Conservation (phyloP, 371 early-diverging fungal genomes). For the Smittium culicis region DNA sequence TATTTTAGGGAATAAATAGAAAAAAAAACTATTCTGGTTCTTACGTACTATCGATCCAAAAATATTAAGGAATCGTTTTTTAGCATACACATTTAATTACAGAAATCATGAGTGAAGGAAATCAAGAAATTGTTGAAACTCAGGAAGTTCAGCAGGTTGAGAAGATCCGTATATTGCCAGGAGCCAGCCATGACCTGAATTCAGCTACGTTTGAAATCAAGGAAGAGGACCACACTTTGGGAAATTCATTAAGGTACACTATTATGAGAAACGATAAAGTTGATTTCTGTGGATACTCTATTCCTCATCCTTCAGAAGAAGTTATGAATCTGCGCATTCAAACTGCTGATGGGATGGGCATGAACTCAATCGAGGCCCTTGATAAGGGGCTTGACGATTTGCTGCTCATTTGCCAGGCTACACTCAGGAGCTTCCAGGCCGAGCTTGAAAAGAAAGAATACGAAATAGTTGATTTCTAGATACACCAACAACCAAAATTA, state of each 20-base stretch:
- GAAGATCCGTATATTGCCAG: no score
- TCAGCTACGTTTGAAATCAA: conserved; percentile 73
- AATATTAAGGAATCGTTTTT: no score
- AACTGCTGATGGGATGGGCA: conserved; percentile 53
- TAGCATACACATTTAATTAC: no score
- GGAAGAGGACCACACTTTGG: conserved; percentile 94
- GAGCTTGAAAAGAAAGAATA: conserved; percentile 12
- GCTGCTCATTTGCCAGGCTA: conserved; percentile 40
- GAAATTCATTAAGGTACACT: conserved; percentile 81
- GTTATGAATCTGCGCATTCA: conserved; percentile 91
- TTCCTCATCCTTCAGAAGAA: conserved; percentile 98
- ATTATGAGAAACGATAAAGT: conserved; percentile 85
- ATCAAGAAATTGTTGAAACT: no score
- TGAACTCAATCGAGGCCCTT: conserved; percentile 71
- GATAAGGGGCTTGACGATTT: conserved; percentile 74
- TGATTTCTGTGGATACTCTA: conserved; percentile 95
- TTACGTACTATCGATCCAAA: no score
- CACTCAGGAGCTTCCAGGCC: conserved; percentile 15
- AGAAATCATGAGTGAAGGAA: no score
- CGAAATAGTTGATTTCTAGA: not conserved
- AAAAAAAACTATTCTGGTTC: no score
- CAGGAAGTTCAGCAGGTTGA: no score
- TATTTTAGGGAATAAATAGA: no score
- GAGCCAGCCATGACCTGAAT: conserved; percentile 51
- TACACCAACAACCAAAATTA: no score